Evolutionary conservation across 768 basidiomycete genomes (phyloP), one percentile per base, ranked within the genome.

Genomic region (Amyloporia xantha): DNA sequence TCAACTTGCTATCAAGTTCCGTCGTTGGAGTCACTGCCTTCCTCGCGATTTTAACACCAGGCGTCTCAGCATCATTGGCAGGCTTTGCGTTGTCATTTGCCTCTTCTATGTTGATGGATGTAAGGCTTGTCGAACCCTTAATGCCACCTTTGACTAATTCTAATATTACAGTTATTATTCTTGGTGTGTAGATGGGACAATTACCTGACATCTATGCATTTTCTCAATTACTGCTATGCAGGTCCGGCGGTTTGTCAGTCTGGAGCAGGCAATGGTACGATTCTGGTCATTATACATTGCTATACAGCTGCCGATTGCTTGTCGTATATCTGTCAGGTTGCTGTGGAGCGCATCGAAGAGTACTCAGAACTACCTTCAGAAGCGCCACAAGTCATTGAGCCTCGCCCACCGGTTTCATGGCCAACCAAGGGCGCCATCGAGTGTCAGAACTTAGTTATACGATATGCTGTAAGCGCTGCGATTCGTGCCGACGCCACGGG

Each of bases 211-310:
- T n/a, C 10, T 35, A n/a, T 35, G 9, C n/a, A 35, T 35, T 35
- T n/a, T 10, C n/a, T n/a, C n/a, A n/a, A n/a, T n/a, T 35, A 9
- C 9, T 35, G 33, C 9, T 10, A 35, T 26, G 15, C 21, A 47
- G 72, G 82, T 91, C 42, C 78, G 87, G 42, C 77, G 89, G 38
- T 91, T 91, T 54, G 91, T 94, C 24, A 81, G 86, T 19, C 70
- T 95, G 19, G 91, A 96, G 61, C 92, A 96, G 65, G 86, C 86
- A 11, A 92, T 96, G 91, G 92, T 89, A 50, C n/a, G n/a, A n/a
- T n/a, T n/a, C n/a, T n/a, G n/a, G n/a, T n/a, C n/a, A 50, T 68
- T 54, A 28, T 3, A 2, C 3, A 27, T 26, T 44, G 27, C n/a
- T 42, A 41, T 40, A 25, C n/a, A n/a, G n/a, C 26, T 13, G 17